Base-by-base conservation (phyloP, 2,329 filamentous ascomycete genomes). In the Trichoderma atroviride region DNA sequence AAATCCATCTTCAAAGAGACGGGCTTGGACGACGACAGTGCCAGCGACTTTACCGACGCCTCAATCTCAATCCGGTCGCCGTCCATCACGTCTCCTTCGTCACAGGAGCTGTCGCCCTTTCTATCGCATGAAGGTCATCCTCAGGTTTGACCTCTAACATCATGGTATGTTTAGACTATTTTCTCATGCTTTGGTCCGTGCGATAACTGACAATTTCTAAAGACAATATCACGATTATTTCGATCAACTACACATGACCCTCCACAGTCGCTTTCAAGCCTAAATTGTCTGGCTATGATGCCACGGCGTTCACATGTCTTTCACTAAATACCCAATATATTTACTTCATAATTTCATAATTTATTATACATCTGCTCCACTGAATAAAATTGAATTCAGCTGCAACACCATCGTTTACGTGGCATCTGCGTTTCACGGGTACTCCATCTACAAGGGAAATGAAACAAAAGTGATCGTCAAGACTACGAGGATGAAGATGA, bases 1-100 rank as follows among this genome's bases (percentile, higher is more conserved):
- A 83, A 79, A 72, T 87, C 85, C 27, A 78, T 86, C 69, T 87
- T 87, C 72, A 85, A 79, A 73, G 85, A 87, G 75, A 75, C 83
- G 52, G 85, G 85, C 5, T 74, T 87, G 24, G 77, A 81, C 60
- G 78, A 81, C 53, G 80, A 80, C 37, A 70, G 73, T 29, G 80
- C 80, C 47, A 70, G 74, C 43, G 70, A 78, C 24, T 11, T 40
- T n/a, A 58, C 19, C 29, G 73, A 74, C 53, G 59, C 75, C 37
- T 43, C 35, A 14, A 13, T 35, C 43, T 72, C 72, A 3, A 59
- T 67, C 14, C 69, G 69, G 7, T 67, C 74, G 66, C 68, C 74
- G 66, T 67, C 74, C 2, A 40, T 47, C 0, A 31, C 62, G 2
- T 29, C 43, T 22, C 50, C 62, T 6, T 55, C 56, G 2, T 40